Base-by-base conservation (phyloP, 2,329 filamentous ascomycete species). In the Daldinia sp. region DNA sequence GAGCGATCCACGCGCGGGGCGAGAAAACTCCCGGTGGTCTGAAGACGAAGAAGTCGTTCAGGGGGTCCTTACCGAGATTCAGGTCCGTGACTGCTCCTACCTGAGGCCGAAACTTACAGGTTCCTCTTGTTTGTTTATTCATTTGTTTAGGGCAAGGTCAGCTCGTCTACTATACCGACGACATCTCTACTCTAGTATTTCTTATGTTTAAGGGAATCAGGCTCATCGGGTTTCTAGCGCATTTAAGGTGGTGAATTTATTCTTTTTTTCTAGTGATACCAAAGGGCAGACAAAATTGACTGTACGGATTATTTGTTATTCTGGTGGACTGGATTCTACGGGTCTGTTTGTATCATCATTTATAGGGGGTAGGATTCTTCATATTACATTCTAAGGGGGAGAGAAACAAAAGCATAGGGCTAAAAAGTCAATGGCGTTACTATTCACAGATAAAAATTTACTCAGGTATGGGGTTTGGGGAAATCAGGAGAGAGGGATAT, bases 31-130 rank as follows among this genome's bases (percentile, higher is more conserved):
- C 65, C 1, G 56, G 50, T 9, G 65, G 65, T 42, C 42, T 75
- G 9, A 70, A 63, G 53, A 65, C 58, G n/a, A 70, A 67, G 56
- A 70, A 61, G 28, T 68, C 73, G 4, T 67, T 67, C 18, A 68
- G 62, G 63, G 60, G 55, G 2, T 53, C 59, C 3, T 57, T 72
- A 15, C 63, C 60, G 53, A 53, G 61, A n/a, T 72, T 72, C n/a
- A 65, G 56, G 33, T 46, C 69, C 4, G 26, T 59, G 2, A 26
- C 57, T 30, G 26, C 61, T 41, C 23, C 55, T 7, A 44, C 23
- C n/a, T 66, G 10, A 62, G 4, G 13, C 18, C 54, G 10, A 35
- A 39, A 56, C 7, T 10, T n/a, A 28, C 20, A 35, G 26, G 15
- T 35, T 35, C 10, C 33, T 35, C n/a, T 55, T 4, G 39, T 4